These are phyloP conservation scores for Alopecurus myosuroides DNA, from an alignment of 176 grass and related monocot genomes.

Conservation along the genomic window DNA sequence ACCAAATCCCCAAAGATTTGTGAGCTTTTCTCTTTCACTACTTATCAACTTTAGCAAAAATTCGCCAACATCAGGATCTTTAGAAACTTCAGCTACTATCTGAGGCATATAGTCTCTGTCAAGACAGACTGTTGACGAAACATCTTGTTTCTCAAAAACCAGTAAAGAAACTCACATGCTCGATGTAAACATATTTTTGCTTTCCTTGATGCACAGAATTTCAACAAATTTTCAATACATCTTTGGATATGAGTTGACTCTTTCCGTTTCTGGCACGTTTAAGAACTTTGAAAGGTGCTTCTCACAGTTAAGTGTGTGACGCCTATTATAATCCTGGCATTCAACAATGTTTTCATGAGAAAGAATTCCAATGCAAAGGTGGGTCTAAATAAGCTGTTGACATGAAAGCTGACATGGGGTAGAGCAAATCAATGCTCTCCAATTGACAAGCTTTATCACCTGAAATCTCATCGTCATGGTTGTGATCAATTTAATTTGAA, in stretches of 20 bases:
- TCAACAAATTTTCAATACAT: conserved; percentile 80
- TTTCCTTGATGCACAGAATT: conserved; percentile 71
- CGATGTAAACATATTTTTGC: conserved; percentile 76
- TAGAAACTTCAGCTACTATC: conserved; percentile 62
- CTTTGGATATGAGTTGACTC: conserved; percentile 92
- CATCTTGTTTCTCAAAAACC: conserved; percentile 73
- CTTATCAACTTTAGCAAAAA: conserved; percentile 80
- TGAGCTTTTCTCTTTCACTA: conserved; percentile 85
- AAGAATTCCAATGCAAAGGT: conserved; percentile 58
- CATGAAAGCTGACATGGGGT: conserved; percentile 31
- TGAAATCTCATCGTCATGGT: conserved; percentile 29
- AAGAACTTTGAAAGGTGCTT: conserved; percentile 91
- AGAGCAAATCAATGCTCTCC: conserved; percentile 44
- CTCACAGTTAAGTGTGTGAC: conserved; percentile 86
- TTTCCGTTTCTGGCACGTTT: conserved; percentile 97
- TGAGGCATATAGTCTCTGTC: conserved; percentile 50
- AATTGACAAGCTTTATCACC: conserved; percentile 44
- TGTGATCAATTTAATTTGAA: conserved; percentile 25
- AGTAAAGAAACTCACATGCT: conserved; percentile 91
- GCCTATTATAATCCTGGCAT: conserved; percentile 77
- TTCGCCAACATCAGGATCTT: conserved; percentile 59
- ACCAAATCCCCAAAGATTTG: conserved; percentile 64
- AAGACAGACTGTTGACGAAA: conserved; percentile 43
- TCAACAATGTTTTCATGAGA: conserved; percentile 42
- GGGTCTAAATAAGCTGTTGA: conserved; percentile 29